Conservation (phyloP, 2,329 filamentous ascomycete genomes). For the Cladosporium sp. region DNA sequence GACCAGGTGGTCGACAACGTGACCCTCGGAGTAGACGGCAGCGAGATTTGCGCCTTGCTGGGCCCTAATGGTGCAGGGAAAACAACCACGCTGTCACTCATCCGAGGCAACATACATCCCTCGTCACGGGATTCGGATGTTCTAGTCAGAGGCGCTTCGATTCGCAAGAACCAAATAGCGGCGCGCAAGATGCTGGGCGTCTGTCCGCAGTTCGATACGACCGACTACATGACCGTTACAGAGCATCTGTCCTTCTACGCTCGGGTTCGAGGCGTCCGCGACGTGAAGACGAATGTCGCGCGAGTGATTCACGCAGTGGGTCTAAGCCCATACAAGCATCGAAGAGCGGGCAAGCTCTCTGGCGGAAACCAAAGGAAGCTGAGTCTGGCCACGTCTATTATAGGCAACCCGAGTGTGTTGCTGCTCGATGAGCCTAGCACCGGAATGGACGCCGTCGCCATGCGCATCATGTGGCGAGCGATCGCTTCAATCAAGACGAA, state of each 20-base stretch:
- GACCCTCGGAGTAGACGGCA: slow-evolving; percentile 68
- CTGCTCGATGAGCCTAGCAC: slow-evolving; percentile 81
- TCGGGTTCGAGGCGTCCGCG: slow-evolving; percentile 65
- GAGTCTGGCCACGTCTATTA: slow-evolving; percentile 76
- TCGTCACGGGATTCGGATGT: slow-evolving; percentile 66
- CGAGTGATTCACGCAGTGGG: slow-evolving; percentile 71
- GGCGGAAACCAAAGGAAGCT: slow-evolving; percentile 88
- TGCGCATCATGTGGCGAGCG: slow-evolving; percentile 83
- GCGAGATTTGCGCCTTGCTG: slow-evolving; percentile 78
- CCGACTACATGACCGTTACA: slow-evolving; percentile 79
- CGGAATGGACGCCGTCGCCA: slow-evolving; percentile 80
- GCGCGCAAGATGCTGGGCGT: slow-evolving; percentile 76
- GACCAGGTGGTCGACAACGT: slow-evolving; percentile 76
- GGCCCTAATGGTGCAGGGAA: slow-evolving; percentile 89
- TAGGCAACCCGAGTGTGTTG: slow-evolving; percentile 79
- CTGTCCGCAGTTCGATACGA: slow-evolving; percentile 61
- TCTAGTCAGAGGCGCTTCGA: slow-evolving; percentile 67
- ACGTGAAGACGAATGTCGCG: slow-evolving; percentile 66
- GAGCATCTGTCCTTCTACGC: slow-evolving; percentile 85
- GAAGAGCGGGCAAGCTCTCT: slow-evolving; percentile 70
- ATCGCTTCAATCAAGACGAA: slow-evolving; percentile 64
- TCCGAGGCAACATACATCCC: slow-evolving; percentile 74
- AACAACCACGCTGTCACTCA: slow-evolving; percentile 77
- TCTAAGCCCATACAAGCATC: slow-evolving; percentile 58
- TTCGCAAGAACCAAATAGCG: slow-evolving; percentile 61